Evolutionary conservation across 805 yeast genomes (phyloP).

Genomic region (Candida chauliodis): DNA sequence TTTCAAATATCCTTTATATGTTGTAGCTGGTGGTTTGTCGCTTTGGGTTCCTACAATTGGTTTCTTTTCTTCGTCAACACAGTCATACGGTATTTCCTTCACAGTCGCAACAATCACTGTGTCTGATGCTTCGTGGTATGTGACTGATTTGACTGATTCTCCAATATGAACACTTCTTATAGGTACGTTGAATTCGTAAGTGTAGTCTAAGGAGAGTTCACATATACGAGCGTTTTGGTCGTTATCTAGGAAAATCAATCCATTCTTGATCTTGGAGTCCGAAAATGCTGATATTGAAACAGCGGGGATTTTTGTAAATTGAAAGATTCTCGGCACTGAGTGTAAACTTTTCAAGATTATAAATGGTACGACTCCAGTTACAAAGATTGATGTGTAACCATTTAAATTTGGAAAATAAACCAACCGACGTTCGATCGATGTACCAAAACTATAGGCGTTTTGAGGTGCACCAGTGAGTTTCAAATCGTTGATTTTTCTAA

Average conservation of each 20-base stretch:
- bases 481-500: constrained; percentile 42
- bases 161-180: constrained; percentile 48
- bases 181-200: constrained; percentile 62
- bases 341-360: constrained; percentile 61
- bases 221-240: constrained; percentile 64
- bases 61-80: constrained; percentile 72
- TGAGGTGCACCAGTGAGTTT: constrained; percentile 75
- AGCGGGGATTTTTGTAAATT: constrained; percentile 61
- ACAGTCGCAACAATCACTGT: constrained; percentile 62
- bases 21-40: constrained; percentile 51
- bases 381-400: constrained; percentile 58
- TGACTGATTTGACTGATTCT: constrained; percentile 59
- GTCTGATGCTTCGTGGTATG: constrained; percentile 66
- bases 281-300: constrained; percentile 63
- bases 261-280: constrained; percentile 36
- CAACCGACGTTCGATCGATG: constrained; percentile 64
- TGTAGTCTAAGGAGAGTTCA: constrained; percentile 43
- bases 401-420: constrained; percentile 55
- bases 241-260: constrained; percentile 70
- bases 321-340: constrained; percentile 61
- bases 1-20: constrained; percentile 58
- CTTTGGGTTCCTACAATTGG: constrained; percentile 54
- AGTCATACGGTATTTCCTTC: constrained; percentile 54
- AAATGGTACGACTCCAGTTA: constrained; percentile 73
- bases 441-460: constrained; percentile 68